These are phyloP conservation scores for Saksenaea oblongispora DNA, from an alignment of 371 early-diverging fungal genomes.

Conservation along the genomic window DNA sequence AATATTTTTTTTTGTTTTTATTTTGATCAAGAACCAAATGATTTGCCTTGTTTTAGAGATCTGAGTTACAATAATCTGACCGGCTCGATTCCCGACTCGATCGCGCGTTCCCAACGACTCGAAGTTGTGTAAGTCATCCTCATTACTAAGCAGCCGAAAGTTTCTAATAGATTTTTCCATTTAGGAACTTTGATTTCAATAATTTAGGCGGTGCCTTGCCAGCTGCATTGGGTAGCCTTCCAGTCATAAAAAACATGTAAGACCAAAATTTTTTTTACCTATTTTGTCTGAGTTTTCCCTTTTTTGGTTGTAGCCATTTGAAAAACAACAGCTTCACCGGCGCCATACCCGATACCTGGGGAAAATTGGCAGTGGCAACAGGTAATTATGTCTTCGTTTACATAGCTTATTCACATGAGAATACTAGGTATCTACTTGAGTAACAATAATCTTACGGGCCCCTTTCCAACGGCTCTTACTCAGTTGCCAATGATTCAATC, in stretches of 20 bases:
- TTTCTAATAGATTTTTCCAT: neutral
- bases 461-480: constrained; percentile 28
- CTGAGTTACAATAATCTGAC: constrained; percentile 53
- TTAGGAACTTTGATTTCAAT: constrained; percentile 46
- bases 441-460: constrained; percentile 42
- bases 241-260: constrained; percentile 36
- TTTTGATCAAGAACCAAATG: too few relatives aligned
- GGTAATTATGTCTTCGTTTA: neutral
- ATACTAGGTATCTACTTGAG: constrained; percentile 28
- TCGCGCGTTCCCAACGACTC: constrained; percentile 6
- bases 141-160: neutral
- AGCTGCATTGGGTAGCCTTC: constrained; percentile 20
- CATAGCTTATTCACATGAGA: neutral
- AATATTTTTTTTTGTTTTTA: too few relatives aligned
- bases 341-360: constrained; percentile 40
- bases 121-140: constrained; percentile 3
- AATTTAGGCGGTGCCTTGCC: constrained; percentile 31
- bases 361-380: constrained; percentile 10
- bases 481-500: constrained; percentile 16
- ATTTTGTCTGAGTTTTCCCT: neutral
- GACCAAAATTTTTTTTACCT: neutral
- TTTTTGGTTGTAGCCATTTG: constrained; percentile 32
- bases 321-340: constrained; percentile 47
- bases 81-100: constrained; percentile 44
- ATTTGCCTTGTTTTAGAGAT: constrained; percentile 29